Evolutionary conservation across 2,329 filamentous ascomycete species (phyloP).

Genomic region (Sordariomycetes sp.): DNA sequence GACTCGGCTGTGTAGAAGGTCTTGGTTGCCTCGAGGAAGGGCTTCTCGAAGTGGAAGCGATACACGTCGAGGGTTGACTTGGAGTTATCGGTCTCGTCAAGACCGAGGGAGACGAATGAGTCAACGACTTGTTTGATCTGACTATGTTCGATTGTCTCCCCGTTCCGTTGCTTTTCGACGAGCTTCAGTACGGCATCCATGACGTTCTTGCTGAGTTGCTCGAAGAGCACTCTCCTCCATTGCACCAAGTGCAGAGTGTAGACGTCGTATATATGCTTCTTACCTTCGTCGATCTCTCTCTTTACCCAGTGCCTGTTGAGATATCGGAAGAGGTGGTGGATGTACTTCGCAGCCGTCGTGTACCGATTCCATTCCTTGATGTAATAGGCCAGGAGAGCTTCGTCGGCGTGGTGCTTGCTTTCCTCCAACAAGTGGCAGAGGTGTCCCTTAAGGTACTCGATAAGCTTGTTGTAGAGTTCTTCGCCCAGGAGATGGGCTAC

Average conservation of each 20-base stretch:
- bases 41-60: constrained; percentile 81
- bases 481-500: constrained; percentile 88
- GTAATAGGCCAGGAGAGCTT: constrained; percentile 85
- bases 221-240: constrained; percentile 89
- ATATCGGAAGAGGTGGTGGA: constrained; percentile 94
- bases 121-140: constrained; percentile 97
- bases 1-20: constrained; percentile 88
- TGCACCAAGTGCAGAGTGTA: constrained; percentile 94
- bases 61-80: constrained; percentile 97
- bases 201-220: constrained; percentile 72
- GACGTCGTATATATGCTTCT: constrained; percentile 96
- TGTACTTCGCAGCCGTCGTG: constrained; percentile 91
- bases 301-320: constrained; percentile 99
- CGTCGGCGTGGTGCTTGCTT: constrained; percentile 76
- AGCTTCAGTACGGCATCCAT: constrained; percentile 93
- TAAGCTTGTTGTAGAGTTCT: constrained; percentile 88
- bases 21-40: constrained; percentile 79
- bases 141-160: constrained; percentile 92
- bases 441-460: constrained; percentile 73
- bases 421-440: constrained; percentile 61
- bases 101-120: constrained; percentile 87
- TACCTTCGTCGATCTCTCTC: constrained; percentile 95
- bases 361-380: constrained; percentile 96
- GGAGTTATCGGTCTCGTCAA: constrained; percentile 86
- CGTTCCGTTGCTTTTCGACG: constrained; percentile 93